Percentiles rank a stretch among this genome's conserved stretches.
These are phyloP conservation scores for Chlamydomonas incerta DNA, from an alignment of 139 green algal species.

Conservation along the genomic window DNA sequence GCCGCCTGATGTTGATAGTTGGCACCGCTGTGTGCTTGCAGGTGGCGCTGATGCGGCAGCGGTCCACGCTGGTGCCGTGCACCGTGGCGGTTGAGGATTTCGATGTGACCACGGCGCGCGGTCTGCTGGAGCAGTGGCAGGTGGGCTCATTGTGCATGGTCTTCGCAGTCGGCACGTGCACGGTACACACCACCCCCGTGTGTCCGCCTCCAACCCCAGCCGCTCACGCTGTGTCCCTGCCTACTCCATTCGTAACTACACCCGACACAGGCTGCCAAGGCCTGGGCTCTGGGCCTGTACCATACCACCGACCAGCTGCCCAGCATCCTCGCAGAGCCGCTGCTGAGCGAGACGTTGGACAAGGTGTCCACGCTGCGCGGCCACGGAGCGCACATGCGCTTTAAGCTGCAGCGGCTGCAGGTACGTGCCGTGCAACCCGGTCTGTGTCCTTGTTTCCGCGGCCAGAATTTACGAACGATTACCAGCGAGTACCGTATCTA, in stretches of 20 bases:
- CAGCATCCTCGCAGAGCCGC: slow-evolving; percentile 67
- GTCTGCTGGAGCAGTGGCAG: slow-evolving; percentile 28
- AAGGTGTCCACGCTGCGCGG: slow-evolving; percentile 62
- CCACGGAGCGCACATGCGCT: slow-evolving; percentile 71
- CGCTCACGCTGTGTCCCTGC: neutral
- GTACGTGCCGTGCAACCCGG: neutral
- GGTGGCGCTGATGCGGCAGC: neutral
- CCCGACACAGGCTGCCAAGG: slow-evolving; percentile 67
- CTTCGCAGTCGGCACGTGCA: neutral
- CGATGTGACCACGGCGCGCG: neutral
- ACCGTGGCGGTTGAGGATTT: neutral
- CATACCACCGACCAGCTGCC: slow-evolving; percentile 52
- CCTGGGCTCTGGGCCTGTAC: slow-evolving; percentile 67
- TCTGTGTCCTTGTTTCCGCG: neutral
- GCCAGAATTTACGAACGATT: too few species aligned
- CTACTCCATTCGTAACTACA: neutral
- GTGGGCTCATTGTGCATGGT: neutral
- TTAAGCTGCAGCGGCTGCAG: slow-evolving; percentile 25
- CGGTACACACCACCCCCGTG: too few species aligned
- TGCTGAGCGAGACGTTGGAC: slow-evolving; percentile 61
- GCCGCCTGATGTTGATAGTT: too few species aligned
- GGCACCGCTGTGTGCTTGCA: neutral
- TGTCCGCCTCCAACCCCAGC: too few species aligned
- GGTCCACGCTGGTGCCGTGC: neutral
- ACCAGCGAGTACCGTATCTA: too few species aligned